phyloP scores from a whole-genome alignment of 345 rosid species.

The Chamaenerion angustifolium region DNA sequence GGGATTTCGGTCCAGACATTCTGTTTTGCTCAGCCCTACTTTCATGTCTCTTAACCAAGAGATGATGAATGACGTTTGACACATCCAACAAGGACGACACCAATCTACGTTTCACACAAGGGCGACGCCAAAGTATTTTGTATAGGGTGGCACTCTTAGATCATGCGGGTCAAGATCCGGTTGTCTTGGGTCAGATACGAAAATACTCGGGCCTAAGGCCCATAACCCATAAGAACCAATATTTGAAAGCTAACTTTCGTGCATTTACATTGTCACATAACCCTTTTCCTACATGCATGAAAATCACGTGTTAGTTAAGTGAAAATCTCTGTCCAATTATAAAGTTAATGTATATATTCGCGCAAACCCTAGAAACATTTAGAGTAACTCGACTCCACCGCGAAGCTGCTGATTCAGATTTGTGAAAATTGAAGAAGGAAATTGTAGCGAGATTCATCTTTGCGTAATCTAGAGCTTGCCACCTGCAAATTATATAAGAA shows the following conservation, averaged over 20 bases:
- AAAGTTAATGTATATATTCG: not conserved
- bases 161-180: too few relatives aligned
- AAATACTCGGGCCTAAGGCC: too few relatives aligned
- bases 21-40: too few relatives aligned
- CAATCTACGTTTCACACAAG: too few relatives aligned
- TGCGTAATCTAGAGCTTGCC: slow-evolving; percentile 78
- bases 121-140: too few relatives aligned
- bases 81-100: too few relatives aligned
- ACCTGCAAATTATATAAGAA: slow-evolving; percentile 36
- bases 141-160: too few relatives aligned
- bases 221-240: too few relatives aligned
- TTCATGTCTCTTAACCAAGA: too few relatives aligned
- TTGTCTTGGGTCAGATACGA: too few relatives aligned
- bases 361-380: slow-evolving; percentile 69
- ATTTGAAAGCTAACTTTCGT: slow-evolving; percentile 73
- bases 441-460: slow-evolving; percentile 61
- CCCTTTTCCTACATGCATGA: slow-evolving; percentile 48
- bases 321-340: not conserved
- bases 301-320: not conserved
- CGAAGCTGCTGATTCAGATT: slow-evolving; percentile 56
- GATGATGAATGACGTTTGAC: too few relatives aligned
- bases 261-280: slow-evolving; percentile 51
- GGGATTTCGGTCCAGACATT: too few relatives aligned
- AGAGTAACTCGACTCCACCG: slow-evolving; percentile 58
- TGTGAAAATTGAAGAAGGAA: slow-evolving; percentile 58